These are phyloP conservation scores for Erysimum cheiranthoides DNA, from an alignment of 345 rosid genomes.

Conservation along the genomic window DNA sequence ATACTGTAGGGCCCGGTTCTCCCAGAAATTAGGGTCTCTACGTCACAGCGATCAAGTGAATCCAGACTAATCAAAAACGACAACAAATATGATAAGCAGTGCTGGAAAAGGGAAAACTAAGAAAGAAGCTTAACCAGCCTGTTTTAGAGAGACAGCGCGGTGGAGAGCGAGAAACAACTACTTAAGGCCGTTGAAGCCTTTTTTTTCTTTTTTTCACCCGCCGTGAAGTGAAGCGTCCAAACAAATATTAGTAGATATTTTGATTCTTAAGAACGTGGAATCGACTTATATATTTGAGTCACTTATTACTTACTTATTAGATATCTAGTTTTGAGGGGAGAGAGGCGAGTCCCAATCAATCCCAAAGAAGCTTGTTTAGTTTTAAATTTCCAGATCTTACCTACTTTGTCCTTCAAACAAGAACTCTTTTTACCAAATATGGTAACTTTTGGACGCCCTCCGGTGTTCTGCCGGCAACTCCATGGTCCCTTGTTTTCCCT, in stretches of 20 bases:
- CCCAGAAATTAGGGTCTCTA: slow-evolving; percentile 23
- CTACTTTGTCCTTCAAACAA: too few species aligned
- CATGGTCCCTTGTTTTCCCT: too few species aligned
- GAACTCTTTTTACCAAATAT: too few species aligned
- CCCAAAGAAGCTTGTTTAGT: too few species aligned
- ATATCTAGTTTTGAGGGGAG: too few species aligned
- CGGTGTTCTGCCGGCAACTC: too few species aligned
- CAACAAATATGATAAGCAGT: neutral
- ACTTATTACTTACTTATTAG: too few species aligned
- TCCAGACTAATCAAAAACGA: slow-evolving; percentile 11
- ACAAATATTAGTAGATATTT: neutral
- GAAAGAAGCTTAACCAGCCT: slow-evolving; percentile 30
- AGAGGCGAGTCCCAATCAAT: too few species aligned
- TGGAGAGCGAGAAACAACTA: neutral
- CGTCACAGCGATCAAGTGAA: slow-evolving; percentile 7
- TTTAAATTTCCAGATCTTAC: too few species aligned
- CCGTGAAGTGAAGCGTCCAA: slow-evolving; percentile 25
- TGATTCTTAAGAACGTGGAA: neutral
- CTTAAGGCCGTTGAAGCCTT: slow-evolving; percentile 18
- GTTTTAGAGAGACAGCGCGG: slow-evolving; percentile 2
- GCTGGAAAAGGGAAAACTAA: neutral
- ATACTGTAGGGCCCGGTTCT: neutral
- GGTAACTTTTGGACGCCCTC: too few species aligned
- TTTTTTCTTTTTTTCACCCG: neutral
- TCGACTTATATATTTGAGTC: too few species aligned